Conservation (phyloP, 805 yeast species). For the Isabelozyma gotoi region DNA sequence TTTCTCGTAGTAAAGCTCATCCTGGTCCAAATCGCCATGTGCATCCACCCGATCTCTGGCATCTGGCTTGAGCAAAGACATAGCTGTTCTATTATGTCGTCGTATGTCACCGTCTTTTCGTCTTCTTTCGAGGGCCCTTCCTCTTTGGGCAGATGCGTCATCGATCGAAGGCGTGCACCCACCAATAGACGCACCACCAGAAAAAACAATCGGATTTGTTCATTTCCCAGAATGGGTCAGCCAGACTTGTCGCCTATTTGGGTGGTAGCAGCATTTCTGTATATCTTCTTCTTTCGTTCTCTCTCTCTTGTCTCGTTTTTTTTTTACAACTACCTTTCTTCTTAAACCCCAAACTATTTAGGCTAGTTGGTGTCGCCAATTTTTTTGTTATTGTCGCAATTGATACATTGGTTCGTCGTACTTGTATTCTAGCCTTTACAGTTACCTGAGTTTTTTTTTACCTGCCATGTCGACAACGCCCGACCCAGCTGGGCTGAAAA, state of each 20-base stretch:
- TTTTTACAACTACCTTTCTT: not conserved
- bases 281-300: not conserved
- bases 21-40: conserved; percentile 23
- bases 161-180: no score
- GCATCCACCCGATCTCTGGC: conserved; percentile 31
- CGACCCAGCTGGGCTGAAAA: not conserved
- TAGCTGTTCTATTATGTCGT: no score
- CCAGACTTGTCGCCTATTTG: no score
- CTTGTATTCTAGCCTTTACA: not conserved
- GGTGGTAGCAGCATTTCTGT: not conserved
- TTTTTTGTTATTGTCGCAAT: not conserved
- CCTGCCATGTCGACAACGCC: not conserved
- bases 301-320: no score
- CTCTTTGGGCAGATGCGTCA: no score
- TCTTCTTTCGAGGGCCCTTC: not conserved
- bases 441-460: no score
- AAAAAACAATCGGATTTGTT: not conserved
- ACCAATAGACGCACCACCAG: not conserved
- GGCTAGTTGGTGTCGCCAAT: no score
- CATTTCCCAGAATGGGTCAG: no score
- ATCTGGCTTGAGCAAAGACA: conserved; percentile 32
- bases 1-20: conserved; percentile 12
- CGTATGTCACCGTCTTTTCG: no score
- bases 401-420: not conserved
- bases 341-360: no score